Conservation (phyloP, 148 eudicot species). For the Fagopyrum esculentum region DNA sequence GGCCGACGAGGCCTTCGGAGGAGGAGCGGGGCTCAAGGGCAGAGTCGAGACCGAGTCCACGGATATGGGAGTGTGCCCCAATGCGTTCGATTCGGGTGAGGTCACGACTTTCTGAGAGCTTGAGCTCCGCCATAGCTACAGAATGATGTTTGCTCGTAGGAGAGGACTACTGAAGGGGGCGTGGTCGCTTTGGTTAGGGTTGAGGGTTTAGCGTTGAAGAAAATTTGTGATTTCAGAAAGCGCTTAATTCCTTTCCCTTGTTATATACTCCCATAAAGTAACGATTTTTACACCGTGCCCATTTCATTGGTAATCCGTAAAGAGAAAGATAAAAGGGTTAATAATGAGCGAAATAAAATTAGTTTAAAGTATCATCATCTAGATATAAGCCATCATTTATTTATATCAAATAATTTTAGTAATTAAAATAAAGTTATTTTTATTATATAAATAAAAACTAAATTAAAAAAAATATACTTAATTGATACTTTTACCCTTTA, state of each 20-base stretch:
- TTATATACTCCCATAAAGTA: no score
- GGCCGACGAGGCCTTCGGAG: slow-evolving; percentile 96
- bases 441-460: no score
- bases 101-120: slow-evolving; percentile 74
- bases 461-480: no score
- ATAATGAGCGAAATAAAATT: no score
- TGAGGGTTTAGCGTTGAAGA: not conserved
- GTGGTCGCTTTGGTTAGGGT: not conserved
- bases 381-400: no score
- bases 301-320: no score
- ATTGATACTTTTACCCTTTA: no score
- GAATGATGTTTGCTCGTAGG: slow-evolving; percentile 6
- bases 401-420: no score
- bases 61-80: slow-evolving; percentile 98
- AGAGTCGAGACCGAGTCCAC: slow-evolving; percentile 89
- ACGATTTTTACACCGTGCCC: no score
- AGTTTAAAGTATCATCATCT: no score
- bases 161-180: not conserved
- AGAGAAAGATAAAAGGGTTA: no score
- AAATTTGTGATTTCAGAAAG: not conserved
- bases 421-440: no score
- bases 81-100: slow-evolving; percentile 87
- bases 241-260: not conserved
- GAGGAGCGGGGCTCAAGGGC: slow-evolving; percentile 63
- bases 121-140: slow-evolving; percentile 60